Base-by-base conservation (phyloP, 1,284 basidiomycete species). In the Flammula alnicola region DNA sequence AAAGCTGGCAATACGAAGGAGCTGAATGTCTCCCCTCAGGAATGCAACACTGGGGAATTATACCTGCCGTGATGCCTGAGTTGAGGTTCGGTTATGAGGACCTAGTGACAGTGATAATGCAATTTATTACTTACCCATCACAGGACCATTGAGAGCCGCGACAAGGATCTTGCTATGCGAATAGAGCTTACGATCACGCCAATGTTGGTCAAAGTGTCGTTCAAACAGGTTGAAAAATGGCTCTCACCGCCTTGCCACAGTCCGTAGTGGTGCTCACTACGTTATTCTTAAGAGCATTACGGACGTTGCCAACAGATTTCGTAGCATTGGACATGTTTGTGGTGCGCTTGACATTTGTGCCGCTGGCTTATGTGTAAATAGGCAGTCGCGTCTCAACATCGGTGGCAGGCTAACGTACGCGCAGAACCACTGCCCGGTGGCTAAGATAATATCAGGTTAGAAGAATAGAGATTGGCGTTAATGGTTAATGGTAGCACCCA, bases 401-500 rank as follows among this genome's bases (percentile, higher is more conserved):
- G 14, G 2, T 22, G 22, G 17, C 9, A 12, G 4, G 27, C n/a
- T 26, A 42, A 67, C 83, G 62, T 62, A 88, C 86, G 86, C 78
- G 69, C 83, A 88, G 64, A 88, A 88, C 83, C 83, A 88, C 49
- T 72, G 78, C 1, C 85, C 86, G 29, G 72, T 82, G 6, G 83
- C 86, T 87, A 38, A 23, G 6, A 35, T 19, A 50, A 43, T 39
- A 26, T 16, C 17, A 7, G 33, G 17, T 8, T 10, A 9, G 11
- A 37, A 4, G 7, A n/a, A n/a, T n/a, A n/a, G n/a, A n/a, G n/a
- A n/a, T n/a, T n/a, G n/a, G 22, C 23, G 26, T 25, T 36, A 22
- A 20, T 12, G 20, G n/a, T 26, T 6, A 39, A 9, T 23, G 14
- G 7, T 19, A 9, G 35, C 8, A 62, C 71, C 30, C 52, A 80